Base-by-base conservation (phyloP, 495 filamentous ascomycete genomes). In the Lichenothelia convexa region DNA sequence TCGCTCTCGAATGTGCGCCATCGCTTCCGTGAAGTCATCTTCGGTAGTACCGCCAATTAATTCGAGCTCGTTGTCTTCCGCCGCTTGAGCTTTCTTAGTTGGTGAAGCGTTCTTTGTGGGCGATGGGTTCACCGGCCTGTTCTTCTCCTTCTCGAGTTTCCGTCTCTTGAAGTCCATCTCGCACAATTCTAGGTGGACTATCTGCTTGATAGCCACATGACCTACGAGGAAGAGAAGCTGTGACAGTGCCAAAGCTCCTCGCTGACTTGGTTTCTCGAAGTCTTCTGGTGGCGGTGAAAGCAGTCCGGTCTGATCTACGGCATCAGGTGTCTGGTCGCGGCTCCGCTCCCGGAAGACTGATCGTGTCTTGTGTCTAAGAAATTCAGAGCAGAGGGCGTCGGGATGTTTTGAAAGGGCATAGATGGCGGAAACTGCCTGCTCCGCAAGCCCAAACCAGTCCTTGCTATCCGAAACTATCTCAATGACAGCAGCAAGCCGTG, bases 171-270 rank as follows among this genome's bases (percentile, higher is more conserved):
- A 99, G 54, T 99, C 89, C 24, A 86, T 69, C 50, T 99, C 89
- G 56, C 83, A 86, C 2, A 95, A 67, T 45, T 99, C 89, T n/a
- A 99, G 66, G 54, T 99, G 91, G n/a, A 99, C 89, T 41, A 95
- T 99, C 48, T 99, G 89, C 55, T 97, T 97, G 58, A 97, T 83
- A 20, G 87, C 86, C 40, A 94, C 81, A 49, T 97, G 87, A 4
- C 87, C 89, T 35, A 97, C 87, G 35, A 93, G 75, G 56, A 93
- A 99, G 4, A 99, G 66, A 2, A 99, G 67, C 44, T 94, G 91
- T 0, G 87, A 89, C 0, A 99, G 64, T 1, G 71, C 77, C 21
- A 80, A 67, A 3, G 80, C 73, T n/a, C 54, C 42, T 18, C 41
- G 44, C 62, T 64, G 21, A 15, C 38, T 16, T 19, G 57, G 52